These are phyloP conservation scores for Chenopodium quinoa DNA, from an alignment of 148 eudicot genomes.

Conservation along the genomic window DNA sequence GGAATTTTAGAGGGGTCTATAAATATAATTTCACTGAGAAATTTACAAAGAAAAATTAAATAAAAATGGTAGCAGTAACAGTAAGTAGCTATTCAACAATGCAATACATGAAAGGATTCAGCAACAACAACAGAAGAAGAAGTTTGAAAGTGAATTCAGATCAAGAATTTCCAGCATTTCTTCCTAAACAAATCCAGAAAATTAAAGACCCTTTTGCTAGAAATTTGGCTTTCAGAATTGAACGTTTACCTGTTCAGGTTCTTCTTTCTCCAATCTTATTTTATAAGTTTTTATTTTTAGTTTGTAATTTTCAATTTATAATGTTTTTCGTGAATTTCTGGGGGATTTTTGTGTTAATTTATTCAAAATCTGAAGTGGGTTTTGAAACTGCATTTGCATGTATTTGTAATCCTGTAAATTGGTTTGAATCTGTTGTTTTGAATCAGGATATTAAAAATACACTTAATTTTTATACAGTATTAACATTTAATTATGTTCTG, in stretches of 20 bases:
- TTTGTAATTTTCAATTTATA: background rate
- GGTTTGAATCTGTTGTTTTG: background rate
- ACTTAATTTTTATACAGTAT: too few species aligned
- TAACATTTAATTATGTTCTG: too few species aligned
- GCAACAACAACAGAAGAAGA: background rate
- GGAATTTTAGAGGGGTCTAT: too few species aligned
- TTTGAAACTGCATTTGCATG: background rate
- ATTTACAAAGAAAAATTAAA: too few species aligned
- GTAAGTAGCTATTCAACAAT: conserved; percentile 10
- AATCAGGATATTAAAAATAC: too few species aligned
- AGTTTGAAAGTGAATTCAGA: conserved; percentile 28
- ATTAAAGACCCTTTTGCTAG: conserved; percentile 80
- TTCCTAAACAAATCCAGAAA: conserved; percentile 64
- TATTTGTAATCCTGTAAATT: background rate
- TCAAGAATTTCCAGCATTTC: conserved; percentile 64
- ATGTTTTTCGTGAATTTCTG: too few species aligned
- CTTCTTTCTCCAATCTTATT: background rate
- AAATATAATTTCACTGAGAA: background rate
- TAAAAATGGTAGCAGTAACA: conserved; percentile 6
- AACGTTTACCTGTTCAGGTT: conserved; percentile 76
- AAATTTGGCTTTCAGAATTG: conserved; percentile 62
- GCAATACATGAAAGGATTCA: conserved; percentile 8
- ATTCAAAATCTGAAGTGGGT: background rate
- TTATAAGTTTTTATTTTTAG: background rate
- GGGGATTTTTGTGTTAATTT: background rate